Base-by-base conservation (phyloP, 257 asterid genomes). In the Primulina huaijiensis region DNA sequence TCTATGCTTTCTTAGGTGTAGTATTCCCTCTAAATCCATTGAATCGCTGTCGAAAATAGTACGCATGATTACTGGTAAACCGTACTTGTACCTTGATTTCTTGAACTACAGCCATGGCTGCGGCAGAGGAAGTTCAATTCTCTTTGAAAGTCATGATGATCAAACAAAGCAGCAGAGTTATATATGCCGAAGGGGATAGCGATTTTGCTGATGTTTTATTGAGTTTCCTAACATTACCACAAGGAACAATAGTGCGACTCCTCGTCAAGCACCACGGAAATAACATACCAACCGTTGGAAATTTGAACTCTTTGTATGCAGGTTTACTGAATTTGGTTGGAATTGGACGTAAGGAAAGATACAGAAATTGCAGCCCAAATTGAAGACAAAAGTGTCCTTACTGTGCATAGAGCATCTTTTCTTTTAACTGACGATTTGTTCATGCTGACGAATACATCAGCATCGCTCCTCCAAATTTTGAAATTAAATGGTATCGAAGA, bases 161-260 rank as follows among this genome's bases (percentile, higher is more conserved):
- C 6, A 46, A 30, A 16, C 37, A 43, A 2, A 66, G 65, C 1
- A 60, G 8, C 4, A 69, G 59, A 33, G 74, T 69, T 7, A 1
- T 69, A 21, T 59, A 33, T 23, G 66, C 59, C 4, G 59, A 57
- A 35, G 40, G 31, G 1, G 67, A 27, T 25, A 58, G 57, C 34
- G 65, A 69, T 6, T 59, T 59, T 12, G 74, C 50, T 0, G 74
- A 59, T 60, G 66, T 69, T 69, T 58, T 69, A 14, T 69, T 69
- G 5, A 69, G 74, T 21, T 35, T 68, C n/a, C 55, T 56, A 8
- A 56, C 72, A 11, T n/a, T 68, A 7, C 72, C 72, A 3, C 20
- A 34, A 7, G 73, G 65, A 43, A 43, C n/a, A 2, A 12, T 43
- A 43, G 5, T 11, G 53, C n/a, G 53, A 43, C 53, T 43, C 19